Conservation (phyloP, 768 basidiomycete genomes). For the Strobilomyces dryophilus region DNA sequence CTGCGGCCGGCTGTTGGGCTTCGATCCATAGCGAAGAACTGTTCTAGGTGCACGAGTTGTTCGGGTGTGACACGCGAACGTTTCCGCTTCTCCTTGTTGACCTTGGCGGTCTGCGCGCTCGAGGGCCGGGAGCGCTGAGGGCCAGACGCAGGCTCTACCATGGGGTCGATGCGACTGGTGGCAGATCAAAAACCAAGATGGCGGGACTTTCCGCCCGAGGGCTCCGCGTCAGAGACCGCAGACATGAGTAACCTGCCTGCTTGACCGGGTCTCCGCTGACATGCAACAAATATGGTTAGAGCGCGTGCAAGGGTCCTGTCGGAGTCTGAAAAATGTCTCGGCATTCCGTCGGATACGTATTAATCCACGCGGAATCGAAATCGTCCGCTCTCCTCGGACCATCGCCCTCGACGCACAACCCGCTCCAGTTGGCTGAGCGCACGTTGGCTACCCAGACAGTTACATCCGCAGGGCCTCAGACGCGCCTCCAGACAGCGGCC, state of each 20-base stretch:
- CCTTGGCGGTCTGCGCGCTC: conserved; percentile 23
- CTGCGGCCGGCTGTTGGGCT: conserved; percentile 70
- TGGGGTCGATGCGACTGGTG: conserved; percentile 23
- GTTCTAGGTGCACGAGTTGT: conserved; percentile 73
- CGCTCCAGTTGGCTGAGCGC: neutral
- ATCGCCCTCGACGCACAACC: neutral
- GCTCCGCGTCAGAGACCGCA: conserved; percentile 20
- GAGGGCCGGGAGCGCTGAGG: conserved; percentile 34
- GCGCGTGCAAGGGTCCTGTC: conserved; percentile 25
- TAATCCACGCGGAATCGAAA: neutral
- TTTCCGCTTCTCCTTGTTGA: conserved; percentile 59
- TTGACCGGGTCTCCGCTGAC: conserved; percentile 20
- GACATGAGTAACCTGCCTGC: conserved; percentile 25
- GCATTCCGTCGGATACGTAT: neutral
- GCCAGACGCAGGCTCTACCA: conserved; percentile 33
- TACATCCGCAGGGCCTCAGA: neutral
- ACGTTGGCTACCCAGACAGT: neutral
- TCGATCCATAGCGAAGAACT: conserved; percentile 61
- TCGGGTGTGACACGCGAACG: conserved; percentile 76
- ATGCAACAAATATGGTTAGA: conserved; percentile 30
- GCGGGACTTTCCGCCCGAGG: conserved; percentile 15
- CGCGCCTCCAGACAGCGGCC: neutral
- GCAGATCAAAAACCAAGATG: conserved; percentile 28
- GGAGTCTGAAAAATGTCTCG: conserved; percentile 5
- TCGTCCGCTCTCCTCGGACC: neutral